Evolutionary conservation across 1,284 basidiomycete species (phyloP).

Genomic region (Melampsora occidentalis): DNA sequence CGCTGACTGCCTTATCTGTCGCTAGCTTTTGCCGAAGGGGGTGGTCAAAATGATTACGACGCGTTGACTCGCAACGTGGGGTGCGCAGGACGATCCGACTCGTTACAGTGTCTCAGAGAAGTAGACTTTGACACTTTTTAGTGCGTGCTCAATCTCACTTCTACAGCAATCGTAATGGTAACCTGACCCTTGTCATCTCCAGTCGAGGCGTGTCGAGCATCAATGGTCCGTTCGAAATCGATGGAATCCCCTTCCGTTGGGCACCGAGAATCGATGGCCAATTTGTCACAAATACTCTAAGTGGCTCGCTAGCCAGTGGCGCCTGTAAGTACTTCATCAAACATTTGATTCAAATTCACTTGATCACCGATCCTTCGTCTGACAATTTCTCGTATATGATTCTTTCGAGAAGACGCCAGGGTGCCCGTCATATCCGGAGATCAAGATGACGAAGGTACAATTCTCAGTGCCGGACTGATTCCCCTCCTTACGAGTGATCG

Average conservation of each 20-base stretch:
- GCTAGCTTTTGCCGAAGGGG: not conserved
- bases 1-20: too few species aligned
- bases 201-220: not conserved
- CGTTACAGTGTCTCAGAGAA: not conserved
- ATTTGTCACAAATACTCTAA: not conserved
- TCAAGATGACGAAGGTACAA: slow-evolving; percentile 18
- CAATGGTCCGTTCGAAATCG: not conserved
- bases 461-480: not conserved
- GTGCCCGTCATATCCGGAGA: not conserved
- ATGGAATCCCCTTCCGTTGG: slow-evolving; percentile 1
- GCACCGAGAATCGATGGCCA: not conserved
- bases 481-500: not conserved
- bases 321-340: not conserved
- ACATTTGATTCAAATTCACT: too few species aligned
- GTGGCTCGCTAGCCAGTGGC: not conserved
- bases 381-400: not conserved
- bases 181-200: not conserved
- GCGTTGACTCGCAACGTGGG: not conserved
- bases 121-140: not conserved
- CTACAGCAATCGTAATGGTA: not conserved
- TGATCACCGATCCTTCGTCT: not conserved
- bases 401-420: not conserved
- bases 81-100: not conserved
- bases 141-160: not conserved
- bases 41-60: not conserved